Conservation (phyloP, 805 yeast species). For the Kodamaea restingae region DNA sequence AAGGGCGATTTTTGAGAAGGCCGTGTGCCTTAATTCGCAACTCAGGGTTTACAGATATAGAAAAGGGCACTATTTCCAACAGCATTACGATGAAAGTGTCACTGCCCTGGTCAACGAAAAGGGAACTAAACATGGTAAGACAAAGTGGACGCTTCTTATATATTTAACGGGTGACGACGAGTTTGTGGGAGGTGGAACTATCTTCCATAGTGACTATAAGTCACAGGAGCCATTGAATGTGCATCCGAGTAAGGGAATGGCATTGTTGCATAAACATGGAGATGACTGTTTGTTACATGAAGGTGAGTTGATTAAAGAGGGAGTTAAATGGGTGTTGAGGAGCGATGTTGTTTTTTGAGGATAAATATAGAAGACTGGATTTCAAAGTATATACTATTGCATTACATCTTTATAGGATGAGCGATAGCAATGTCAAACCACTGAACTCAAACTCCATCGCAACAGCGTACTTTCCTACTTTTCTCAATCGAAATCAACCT, state of each 20-base stretch:
- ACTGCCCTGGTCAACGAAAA: constrained; percentile 23
- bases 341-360: constrained; percentile 46
- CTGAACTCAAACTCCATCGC: no score
- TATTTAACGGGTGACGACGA: constrained; percentile 56
- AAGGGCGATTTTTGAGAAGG: constrained; percentile 28
- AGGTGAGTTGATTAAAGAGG: constrained; percentile 47
- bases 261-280: constrained; percentile 61
- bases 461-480: no score
- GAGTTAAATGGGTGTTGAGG: constrained; percentile 60
- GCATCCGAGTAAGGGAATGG: constrained; percentile 52
- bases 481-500: neutral
- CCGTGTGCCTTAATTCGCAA: constrained; percentile 52
- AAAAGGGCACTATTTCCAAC: constrained; percentile 55
- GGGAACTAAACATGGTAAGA: constrained; percentile 29
- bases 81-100: constrained; percentile 60
- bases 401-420: no score
- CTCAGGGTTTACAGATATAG: constrained; percentile 52
- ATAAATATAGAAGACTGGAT: neutral
- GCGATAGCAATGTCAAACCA: no score
- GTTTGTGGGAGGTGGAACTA: constrained; percentile 57
- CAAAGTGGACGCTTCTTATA: constrained; percentile 57
- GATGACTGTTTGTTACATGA: constrained; percentile 61
- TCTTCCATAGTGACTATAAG: constrained; percentile 39
- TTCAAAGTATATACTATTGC: neutral
- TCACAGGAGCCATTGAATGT: constrained; percentile 28